phyloP scores from a whole-genome alignment of 2,329 filamentous ascomycete genomes.

The Didymosphaeria variabile region DNA sequence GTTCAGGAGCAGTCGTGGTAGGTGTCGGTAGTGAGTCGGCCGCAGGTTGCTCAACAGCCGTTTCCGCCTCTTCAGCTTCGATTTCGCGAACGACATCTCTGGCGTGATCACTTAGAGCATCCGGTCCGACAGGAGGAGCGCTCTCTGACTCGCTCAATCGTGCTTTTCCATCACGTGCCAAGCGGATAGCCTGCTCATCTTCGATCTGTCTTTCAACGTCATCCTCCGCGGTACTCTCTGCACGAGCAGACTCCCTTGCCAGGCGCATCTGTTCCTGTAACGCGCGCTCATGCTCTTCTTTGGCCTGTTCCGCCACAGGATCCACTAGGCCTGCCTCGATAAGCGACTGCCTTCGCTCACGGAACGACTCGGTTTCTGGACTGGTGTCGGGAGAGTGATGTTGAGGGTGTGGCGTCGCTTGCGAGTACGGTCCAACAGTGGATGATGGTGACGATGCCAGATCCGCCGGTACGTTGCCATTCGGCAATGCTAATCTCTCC shows the following conservation, averaged over 20 bases:
- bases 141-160: constrained; percentile 32
- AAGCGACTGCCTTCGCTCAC: constrained; percentile 41
- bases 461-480: constrained; percentile 36
- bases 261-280: constrained; percentile 61
- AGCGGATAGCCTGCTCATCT: constrained; percentile 59
- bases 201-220: constrained; percentile 67
- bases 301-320: constrained; percentile 50
- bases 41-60: constrained; percentile 31
- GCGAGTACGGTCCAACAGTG: constrained; percentile 73
- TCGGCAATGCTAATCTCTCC: constrained; percentile 41
- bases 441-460: constrained; percentile 66
- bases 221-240: constrained; percentile 60
- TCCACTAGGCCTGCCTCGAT: constrained; percentile 41
- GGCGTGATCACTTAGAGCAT: constrained; percentile 37
- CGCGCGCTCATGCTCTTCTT: constrained; percentile 64
- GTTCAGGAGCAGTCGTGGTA: constrained; percentile 45
- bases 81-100: constrained; percentile 28
- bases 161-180: constrained; percentile 44
- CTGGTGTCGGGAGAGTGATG: constrained; percentile 78
- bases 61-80: constrained; percentile 16
- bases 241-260: constrained; percentile 53
- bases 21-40: constrained; percentile 48
- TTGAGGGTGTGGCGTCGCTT: constrained; percentile 74
- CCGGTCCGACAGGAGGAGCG: constrained; percentile 19
- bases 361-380: constrained; percentile 68